A percentile compares a stretch with the other conserved stretches of the same genome.
Conservation (phyloP, 2,329 filamentous ascomycete genomes). For the Aspergillus novofumigatus region DNA sequence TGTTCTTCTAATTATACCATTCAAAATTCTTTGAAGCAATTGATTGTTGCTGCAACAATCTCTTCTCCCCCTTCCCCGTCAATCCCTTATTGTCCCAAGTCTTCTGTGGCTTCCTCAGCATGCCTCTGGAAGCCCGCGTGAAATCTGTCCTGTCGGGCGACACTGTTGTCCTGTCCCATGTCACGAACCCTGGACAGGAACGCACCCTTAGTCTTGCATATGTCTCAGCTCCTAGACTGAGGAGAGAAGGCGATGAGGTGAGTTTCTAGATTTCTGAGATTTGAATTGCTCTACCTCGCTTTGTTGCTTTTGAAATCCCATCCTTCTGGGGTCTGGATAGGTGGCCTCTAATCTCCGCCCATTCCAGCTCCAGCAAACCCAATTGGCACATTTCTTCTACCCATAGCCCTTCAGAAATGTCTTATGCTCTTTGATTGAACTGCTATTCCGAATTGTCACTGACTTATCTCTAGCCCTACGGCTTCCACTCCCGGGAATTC, state of each 20-base stretch:
- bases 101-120: slow-evolving; percentile 20
- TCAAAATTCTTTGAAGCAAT: neutral
- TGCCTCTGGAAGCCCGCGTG: slow-evolving; percentile 62
- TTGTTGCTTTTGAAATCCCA: neutral
- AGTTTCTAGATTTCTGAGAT: slow-evolving; percentile 15
- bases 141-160: slow-evolving; percentile 95
- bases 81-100: slow-evolving; percentile 8
- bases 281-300: neutral
- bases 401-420: neutral
- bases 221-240: slow-evolving; percentile 81
- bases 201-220: slow-evolving; percentile 86
- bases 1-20: slow-evolving; percentile 7
- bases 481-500: slow-evolving; percentile 92
- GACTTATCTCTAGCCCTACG: slow-evolving; percentile 57
- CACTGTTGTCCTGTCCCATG: slow-evolving; percentile 77
- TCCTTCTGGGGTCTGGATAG: slow-evolving; percentile 3
- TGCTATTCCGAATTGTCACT: neutral
- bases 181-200: slow-evolving; percentile 77
- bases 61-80: slow-evolving; percentile 4
- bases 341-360: slow-evolving; percentile 12
- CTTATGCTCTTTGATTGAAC: neutral
- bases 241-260: slow-evolving; percentile 82
- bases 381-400: neutral
- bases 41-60: neutral
- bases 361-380: neutral